Base-by-base conservation (phyloP, 2,329 filamentous ascomycete species). In the Aspergillus ibericus region DNA sequence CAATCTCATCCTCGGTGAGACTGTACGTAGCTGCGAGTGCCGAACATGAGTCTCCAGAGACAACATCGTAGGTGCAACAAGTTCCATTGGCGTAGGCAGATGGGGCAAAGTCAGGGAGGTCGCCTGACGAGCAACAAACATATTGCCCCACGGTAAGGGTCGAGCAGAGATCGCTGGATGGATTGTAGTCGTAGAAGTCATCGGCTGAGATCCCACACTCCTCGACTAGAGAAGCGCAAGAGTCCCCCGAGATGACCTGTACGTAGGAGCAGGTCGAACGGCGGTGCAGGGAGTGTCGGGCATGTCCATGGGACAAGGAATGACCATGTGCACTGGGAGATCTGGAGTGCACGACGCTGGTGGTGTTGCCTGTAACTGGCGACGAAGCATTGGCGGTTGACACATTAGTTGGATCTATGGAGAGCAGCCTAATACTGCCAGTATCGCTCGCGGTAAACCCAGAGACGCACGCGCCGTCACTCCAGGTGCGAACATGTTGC, bases 181-280 rank as follows among this genome's bases (percentile, higher is more conserved):
- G 51, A 60, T 81, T 81, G 61, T 72, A 78, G 50, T 75, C 72
- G 15, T 60, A 70, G 51, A 81, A 76, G 46, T 80, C 68, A 10
- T 62, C 47, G 3, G 64, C 60, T 0, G 72, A 72, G 13, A 82
- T 76, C 4, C 74, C 72, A 51, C 78, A 81, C 27, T 68, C 67
- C 4, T 60, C 51, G 0, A 75, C 77, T 0, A 81, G 66, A 0
- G 70, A 58, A 0, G 59, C 67, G 42, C 80, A 81, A 42, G 67
- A 63, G 48, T 80, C 76, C 1, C 73, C 75, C 0, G 66, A 65
- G 1, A 64, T 62, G 5, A 79, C 76, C 35, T 75, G 15, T 3
- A 56, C 15, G 16, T 38, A 22, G 12, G 34, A 25, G 25, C 32
- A 56, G 18, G 20, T 51, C 25, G 29, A 32, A 1, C 29, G 47